Evolutionary conservation across 352 stramenopile species (phyloP), one percentile per base, ranked within the genome.

Genomic region (Blastocystis sp.): DNA sequence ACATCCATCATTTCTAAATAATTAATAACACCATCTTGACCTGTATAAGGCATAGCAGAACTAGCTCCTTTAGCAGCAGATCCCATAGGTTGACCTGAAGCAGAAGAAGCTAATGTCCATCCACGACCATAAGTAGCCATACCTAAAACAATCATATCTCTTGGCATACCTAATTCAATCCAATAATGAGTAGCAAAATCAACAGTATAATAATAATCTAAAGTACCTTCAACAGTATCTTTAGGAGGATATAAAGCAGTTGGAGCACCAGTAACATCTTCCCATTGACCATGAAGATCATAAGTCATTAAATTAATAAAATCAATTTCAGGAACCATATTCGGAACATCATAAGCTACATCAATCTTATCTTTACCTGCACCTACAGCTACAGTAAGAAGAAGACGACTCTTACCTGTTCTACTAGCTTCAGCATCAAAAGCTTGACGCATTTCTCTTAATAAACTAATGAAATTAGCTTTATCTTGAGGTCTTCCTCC

Each of bases 131-230:
- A 57, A n/a, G 46, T 36, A 11, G 46, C 46, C 21, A 57, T 10
- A 33, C 46, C 46, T 36, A 57, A 45, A 6, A 57, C 46, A 25
- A 57, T 57, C 46, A 45, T 57, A 13, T 57, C 23, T 7, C 46
- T 33, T 30, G 46, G 46, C 46, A 57, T 57, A 30, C 46, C 46
- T 2, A 45, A 11, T 11, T 23, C 27, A 16, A 57, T 57, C 46
- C 46, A 57, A 36, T 45, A 45, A 25, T 57, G 46, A 25, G 45
- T 57, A 2, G 46, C 46, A 39, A 45, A 57, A 28, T 57, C 46
- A n/a, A 33, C 46, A n/a, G 46, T 57, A 28, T 57, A 57, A 19
- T 57, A 57, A 18, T 57, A 33, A n/a, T 57, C 46, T 13, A 57
- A 19, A 18, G 46, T 40, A 2, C 46, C 46, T n/a, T 33, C 2